Conservation (phyloP, 345 rosid species). For the Brassica cretica region DNA sequence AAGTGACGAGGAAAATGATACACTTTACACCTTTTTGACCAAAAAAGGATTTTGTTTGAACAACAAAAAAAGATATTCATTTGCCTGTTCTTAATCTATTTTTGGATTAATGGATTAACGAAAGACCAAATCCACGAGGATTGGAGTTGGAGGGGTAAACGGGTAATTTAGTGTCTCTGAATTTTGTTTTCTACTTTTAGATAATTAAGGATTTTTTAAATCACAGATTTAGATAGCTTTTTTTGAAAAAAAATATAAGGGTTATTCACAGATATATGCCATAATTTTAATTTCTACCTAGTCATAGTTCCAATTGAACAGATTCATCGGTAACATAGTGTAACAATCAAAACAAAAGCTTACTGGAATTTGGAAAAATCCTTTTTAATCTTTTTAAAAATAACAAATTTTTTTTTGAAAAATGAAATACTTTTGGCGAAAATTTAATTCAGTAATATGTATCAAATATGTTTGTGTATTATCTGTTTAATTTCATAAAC, state of each 20-base stretch:
- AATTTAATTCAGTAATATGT: too few relatives aligned
- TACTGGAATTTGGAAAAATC: not conserved
- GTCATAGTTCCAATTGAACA: not conserved
- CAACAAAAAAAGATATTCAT: not conserved
- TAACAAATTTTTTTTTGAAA: too few relatives aligned
- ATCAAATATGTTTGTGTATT: too few relatives aligned
- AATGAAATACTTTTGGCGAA: not conserved
- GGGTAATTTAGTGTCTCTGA: not conserved
- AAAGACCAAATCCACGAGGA: conserved; percentile 41
- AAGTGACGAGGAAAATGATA: not conserved
- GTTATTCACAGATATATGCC: too few relatives aligned
- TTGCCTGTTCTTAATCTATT: conserved; percentile 26
- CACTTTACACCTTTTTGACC: conserved; percentile 20
- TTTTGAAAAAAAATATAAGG: too few relatives aligned
- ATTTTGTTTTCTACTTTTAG: not conserved
- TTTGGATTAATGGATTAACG: conserved; percentile 36
- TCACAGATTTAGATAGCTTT: not conserved
- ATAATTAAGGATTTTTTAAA: not conserved
- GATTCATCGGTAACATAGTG: not conserved
- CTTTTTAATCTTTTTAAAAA: too few relatives aligned
- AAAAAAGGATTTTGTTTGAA: conserved; percentile 30
- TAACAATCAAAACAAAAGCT: not conserved
- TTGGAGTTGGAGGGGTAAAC: not conserved
- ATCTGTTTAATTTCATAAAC: too few relatives aligned
- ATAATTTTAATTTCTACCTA: not conserved